A percentile compares a stretch with the other conserved stretches of the same genome.
Evolutionary conservation across 2,329 filamentous ascomycete genomes (phyloP).

Genomic region (Magnaporthales sp.): DNA sequence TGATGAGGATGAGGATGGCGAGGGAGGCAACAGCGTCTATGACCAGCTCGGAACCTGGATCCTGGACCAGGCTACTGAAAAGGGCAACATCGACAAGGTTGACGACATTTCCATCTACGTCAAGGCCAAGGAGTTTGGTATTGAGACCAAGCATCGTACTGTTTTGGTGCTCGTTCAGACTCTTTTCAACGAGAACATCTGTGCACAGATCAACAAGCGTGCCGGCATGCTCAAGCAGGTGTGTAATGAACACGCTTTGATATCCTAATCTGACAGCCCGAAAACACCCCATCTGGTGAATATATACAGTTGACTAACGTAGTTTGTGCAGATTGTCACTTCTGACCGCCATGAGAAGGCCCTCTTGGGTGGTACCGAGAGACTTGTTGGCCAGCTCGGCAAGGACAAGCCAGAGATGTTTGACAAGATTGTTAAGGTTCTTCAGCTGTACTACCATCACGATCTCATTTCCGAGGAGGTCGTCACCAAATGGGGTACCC

Average conservation of each 20-base stretch:
- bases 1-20: conserved; percentile 73
- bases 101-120: conserved; percentile 87
- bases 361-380: conserved; percentile 89
- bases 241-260: conserved; percentile 14
- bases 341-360: conserved; percentile 94
- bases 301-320: conserved; percentile 20
- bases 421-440: conserved; percentile 71
- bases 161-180: conserved; percentile 87
- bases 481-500: conserved; percentile 82
- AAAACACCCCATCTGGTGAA: too few relatives aligned
- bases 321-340: conserved; percentile 54
- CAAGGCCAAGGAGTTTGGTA: conserved; percentile 93
- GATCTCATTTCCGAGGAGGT: conserved; percentile 85
- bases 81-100: conserved; percentile 68
- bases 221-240: conserved; percentile 80
- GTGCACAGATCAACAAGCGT: conserved; percentile 77
- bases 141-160: conserved; percentile 90
- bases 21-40: conserved; percentile 69
- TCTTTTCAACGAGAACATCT: conserved; percentile 84
- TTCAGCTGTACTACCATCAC: conserved; percentile 83
- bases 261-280: not conserved
- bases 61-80: conserved; percentile 59
- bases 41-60: conserved; percentile 94
- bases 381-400: conserved; percentile 64
- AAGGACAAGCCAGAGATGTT: conserved; percentile 72